Conservation (phyloP, 768 basidiomycete species). For the Serendipita vermifera region DNA sequence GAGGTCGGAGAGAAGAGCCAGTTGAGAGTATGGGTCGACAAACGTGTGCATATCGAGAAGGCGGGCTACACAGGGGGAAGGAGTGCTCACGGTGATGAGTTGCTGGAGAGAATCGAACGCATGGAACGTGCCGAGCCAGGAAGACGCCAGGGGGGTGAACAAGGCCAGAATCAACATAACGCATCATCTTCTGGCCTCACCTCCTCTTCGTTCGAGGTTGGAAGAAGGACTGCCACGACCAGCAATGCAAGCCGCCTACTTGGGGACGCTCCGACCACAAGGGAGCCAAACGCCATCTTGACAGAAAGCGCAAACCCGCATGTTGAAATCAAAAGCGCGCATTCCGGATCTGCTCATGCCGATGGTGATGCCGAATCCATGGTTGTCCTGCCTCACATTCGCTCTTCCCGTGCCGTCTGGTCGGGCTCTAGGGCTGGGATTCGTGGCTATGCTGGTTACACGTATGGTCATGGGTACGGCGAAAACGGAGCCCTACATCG, state of each 20-base stretch:
- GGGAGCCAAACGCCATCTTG: no score
- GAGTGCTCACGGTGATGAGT: not conserved
- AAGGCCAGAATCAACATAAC: no score
- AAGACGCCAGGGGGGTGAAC: no score
- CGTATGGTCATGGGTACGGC: no score
- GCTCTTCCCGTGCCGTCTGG: conserved; percentile 2
- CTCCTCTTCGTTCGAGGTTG: not conserved
- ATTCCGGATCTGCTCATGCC: not conserved
- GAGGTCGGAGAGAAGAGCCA: not conserved
- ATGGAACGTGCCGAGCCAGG: no score
- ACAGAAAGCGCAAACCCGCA: no score
- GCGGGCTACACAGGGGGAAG: not conserved
- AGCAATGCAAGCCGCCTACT: not conserved
- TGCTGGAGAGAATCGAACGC: not conserved
- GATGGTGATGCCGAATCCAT: not conserved
- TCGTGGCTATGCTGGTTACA: no score
- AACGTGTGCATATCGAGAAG: not conserved
- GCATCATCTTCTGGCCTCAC: not conserved
- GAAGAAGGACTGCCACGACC: not conserved
- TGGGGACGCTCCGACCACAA: no score
- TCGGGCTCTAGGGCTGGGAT: not conserved
- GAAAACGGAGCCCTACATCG: not conserved
- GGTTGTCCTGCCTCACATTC: not conserved
- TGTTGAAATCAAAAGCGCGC: no score
- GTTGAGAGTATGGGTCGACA: not conserved